phyloP scores from a whole-genome alignment of 352 stramenopile genomes.

The Globisporangium heterothallicum region DNA sequence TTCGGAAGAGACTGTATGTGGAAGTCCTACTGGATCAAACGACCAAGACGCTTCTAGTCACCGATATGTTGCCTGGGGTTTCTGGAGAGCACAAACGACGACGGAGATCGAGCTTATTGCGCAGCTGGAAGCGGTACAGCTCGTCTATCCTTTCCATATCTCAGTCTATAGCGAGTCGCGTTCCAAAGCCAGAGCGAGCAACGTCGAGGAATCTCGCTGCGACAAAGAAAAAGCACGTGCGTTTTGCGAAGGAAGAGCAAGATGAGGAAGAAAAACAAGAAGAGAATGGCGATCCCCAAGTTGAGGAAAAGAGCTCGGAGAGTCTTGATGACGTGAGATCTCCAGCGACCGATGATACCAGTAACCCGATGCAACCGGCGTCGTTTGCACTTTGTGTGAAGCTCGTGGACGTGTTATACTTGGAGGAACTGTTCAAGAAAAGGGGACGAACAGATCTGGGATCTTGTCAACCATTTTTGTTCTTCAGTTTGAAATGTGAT shows the following conservation, averaged over 20 bases:
- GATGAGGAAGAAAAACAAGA: conserved; percentile 19
- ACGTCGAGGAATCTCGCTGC: not conserved
- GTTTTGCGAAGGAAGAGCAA: conserved; percentile 28
- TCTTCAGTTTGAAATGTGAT: conserved; percentile 30
- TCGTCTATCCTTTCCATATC: conserved; percentile 64
- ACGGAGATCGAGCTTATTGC: conserved; percentile 56
- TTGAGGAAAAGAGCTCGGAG: not conserved
- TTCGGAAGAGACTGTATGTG: conserved; percentile 63
- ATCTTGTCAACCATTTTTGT: conserved; percentile 43
- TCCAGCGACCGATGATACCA: not conserved
- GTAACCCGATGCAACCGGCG: not conserved
- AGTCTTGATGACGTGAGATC: not conserved
- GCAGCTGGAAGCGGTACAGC: conserved; percentile 79
- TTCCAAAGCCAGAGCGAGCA: not conserved
- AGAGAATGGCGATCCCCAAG: not conserved
- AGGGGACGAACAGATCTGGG: conserved; percentile 39
- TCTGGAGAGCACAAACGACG: conserved; percentile 68
- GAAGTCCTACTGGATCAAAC: conserved; percentile 76
- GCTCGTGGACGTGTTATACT: conserved; percentile 39
- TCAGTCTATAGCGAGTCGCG: conserved; percentile 26
- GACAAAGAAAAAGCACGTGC: conserved; percentile 58
- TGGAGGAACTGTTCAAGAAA: conserved; percentile 50
- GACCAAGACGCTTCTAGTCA: conserved; percentile 76
- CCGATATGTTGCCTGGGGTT: conserved; percentile 69
- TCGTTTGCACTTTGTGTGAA: conserved; percentile 31